Evolutionary conservation across 257 asterid genomes (phyloP), one percentile per base, ranked within the genome.

Genomic region (Ophiorrhiza pumila): DNA sequence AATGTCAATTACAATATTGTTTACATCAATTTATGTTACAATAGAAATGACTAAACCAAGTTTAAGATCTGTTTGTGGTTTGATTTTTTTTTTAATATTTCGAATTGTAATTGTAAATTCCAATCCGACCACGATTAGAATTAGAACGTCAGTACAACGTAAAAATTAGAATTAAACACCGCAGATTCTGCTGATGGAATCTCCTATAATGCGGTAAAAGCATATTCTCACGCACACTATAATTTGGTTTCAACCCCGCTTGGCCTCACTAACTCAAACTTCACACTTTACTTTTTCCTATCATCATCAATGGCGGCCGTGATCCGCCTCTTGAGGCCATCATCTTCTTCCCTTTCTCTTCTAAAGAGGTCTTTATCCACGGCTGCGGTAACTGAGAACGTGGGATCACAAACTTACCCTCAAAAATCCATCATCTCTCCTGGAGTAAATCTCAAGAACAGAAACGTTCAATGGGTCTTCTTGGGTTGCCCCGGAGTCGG

Each of bases 401-500:
- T 78, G 23, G 87, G 67, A 22, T 62, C 89, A 57, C 85, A 76
- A 57, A 14, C 72, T 5, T 74, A 65, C 73, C 41, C 59, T 17
- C 68, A 17, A 35, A 65, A 75, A 32, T 23, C 64, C 52, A 68
- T 52, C 52, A 68, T 52, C 82, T 12, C 76, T 46, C 55, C 84
- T 47, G 81, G 80, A 31, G 37, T 73, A 67, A 95, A 88, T 84
- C 91, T 87, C 31, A 90, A 86, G 84, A 85, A 52, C 62, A 86
- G 91, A 71, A 84, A 76, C 70, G 82, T 88, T 55, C 99, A 95
- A 78, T 95, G 98, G 98, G 98, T 92, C 0, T 95, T 95, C 71
- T 78, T 92, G 74, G 97, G 99, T 2, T 88, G 98, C 77, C 99
- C 99, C 1, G 99, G 99, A 64, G 99, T 95, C 11, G 99, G 99